Evolutionary conservation across 805 yeast species (phyloP).

Genomic region (Barnettozyma sp.): DNA sequence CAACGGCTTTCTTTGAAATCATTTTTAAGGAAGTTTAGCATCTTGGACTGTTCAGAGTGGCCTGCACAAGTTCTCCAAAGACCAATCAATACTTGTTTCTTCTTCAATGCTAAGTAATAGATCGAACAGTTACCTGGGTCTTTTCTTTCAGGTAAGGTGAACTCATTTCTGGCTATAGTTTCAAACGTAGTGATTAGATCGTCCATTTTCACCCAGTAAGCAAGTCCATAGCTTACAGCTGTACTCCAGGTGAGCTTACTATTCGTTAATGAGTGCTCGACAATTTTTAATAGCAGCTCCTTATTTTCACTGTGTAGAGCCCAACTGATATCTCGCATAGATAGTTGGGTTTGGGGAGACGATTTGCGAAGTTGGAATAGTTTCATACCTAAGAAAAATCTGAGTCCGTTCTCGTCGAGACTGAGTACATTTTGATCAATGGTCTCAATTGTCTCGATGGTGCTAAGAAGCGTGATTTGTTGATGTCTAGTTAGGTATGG

Average conservation of each 20-base stretch:
- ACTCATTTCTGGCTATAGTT: conserved; percentile 64
- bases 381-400: conserved; percentile 66
- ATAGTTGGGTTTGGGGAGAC: conserved; percentile 43
- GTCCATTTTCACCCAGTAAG: conserved; percentile 58
- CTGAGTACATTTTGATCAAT: conserved; percentile 36
- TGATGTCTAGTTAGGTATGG: conserved; percentile 88
- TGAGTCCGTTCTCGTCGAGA: conserved; percentile 49
- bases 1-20: conserved; percentile 74
- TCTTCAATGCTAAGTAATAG: conserved; percentile 69
- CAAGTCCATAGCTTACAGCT: conserved; percentile 53
- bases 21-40: conserved; percentile 67
- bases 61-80: conserved; percentile 76
- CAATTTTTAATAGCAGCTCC: conserved; percentile 49
- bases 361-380: conserved; percentile 50
- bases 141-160: conserved; percentile 42
- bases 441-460: conserved; percentile 56
- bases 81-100: conserved; percentile 69
- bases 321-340: conserved; percentile 82
- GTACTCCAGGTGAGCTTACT: conserved; percentile 51
- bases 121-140: conserved; percentile 75
- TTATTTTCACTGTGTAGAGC: conserved; percentile 80
- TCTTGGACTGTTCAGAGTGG: conserved; percentile 76
- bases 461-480: conserved; percentile 71
- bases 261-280: conserved; percentile 37
- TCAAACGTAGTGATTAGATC: conserved; percentile 53